Conservation (phyloP, 352 stramenopile species). For the Pythium apleroticum region DNA sequence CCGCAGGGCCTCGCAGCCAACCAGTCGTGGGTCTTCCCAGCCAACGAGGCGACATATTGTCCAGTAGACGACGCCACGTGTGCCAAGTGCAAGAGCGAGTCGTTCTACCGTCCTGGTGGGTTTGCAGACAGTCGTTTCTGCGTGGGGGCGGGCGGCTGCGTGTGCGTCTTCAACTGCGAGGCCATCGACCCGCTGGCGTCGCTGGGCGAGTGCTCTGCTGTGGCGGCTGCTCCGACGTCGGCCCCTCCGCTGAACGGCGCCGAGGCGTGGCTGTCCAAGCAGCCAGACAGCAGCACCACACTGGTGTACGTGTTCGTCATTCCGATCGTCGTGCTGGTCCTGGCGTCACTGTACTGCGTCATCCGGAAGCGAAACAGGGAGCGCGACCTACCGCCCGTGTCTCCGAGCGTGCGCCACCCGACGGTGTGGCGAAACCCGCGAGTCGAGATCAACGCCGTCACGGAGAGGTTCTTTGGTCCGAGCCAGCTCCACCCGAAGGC, state of each 20-base stretch:
- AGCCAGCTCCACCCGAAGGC: too few relatives aligned
- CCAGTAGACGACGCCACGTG: slow-evolving; percentile 5
- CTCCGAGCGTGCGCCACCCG: too few relatives aligned
- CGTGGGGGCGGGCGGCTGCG: slow-evolving; percentile 9
- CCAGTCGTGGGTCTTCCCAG: slow-evolving; percentile 17
- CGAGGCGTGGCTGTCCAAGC: too few relatives aligned
- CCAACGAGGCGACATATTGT: slow-evolving; percentile 11
- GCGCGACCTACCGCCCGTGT: background rate
- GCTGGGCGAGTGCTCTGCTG: background rate
- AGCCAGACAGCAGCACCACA: too few relatives aligned
- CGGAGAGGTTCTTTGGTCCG: too few relatives aligned
- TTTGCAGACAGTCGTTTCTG: slow-evolving; percentile 17
- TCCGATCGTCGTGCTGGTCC: background rate
- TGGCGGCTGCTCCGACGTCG: background rate
- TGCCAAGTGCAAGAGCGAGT: background rate
- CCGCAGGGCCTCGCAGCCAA: background rate
- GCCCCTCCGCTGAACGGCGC: background rate
- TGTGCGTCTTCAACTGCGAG: slow-evolving; percentile 15
- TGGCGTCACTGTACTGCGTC: background rate
- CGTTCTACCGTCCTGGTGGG: background rate
- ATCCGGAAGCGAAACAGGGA: background rate
- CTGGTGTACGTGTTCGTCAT: background rate
- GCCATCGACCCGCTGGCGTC: background rate
- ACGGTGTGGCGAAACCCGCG: too few relatives aligned
- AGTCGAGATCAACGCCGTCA: too few relatives aligned